These are phyloP conservation scores for Trichopus zeylanicus DNA, from an alignment of 116 monocot genomes.

Conservation along the genomic window DNA sequence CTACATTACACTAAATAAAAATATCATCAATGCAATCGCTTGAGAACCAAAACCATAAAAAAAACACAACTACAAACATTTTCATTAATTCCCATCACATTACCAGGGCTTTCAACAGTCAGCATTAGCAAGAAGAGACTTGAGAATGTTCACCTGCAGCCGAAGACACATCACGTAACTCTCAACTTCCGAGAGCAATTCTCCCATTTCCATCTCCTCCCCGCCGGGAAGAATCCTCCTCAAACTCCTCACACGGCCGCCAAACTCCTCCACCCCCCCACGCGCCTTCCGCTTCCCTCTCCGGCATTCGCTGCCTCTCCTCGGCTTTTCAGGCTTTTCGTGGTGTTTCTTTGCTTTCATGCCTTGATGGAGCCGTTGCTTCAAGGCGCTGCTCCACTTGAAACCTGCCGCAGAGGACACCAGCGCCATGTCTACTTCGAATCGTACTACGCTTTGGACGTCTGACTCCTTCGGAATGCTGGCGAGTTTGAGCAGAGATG, in stretches of 20 bases:
- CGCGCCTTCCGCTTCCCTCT: background rate
- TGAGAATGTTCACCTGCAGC: slow-evolving; percentile 40
- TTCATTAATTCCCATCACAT: background rate
- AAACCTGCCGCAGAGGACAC: slow-evolving; percentile 14
- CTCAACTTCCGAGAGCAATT: slow-evolving; percentile 33
- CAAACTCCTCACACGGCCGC: slow-evolving; percentile 14
- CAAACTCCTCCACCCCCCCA: slow-evolving; percentile 13
- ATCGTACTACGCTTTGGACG: slow-evolving; percentile 15
- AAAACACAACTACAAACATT: background rate
- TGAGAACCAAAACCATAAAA: too few species aligned
- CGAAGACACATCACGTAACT: slow-evolving; percentile 40
- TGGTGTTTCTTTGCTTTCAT: slow-evolving; percentile 5
- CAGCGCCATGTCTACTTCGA: slow-evolving; percentile 45
- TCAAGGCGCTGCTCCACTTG: slow-evolving; percentile 28
- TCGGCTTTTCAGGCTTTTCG: background rate
- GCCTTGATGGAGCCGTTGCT: slow-evolving; percentile 20
- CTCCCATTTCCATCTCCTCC: slow-evolving; percentile 24
- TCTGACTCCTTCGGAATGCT: background rate
- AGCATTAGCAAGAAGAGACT: slow-evolving; percentile 13
- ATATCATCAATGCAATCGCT: too few species aligned
- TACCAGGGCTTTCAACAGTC: too few species aligned
- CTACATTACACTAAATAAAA: too few species aligned
- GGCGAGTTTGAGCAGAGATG: slow-evolving; percentile 9
- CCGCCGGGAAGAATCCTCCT: slow-evolving; percentile 37
- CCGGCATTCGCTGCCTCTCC: background rate